Base-by-base conservation (phyloP, 805 yeast species). In the Yarrowia hollandica region DNA sequence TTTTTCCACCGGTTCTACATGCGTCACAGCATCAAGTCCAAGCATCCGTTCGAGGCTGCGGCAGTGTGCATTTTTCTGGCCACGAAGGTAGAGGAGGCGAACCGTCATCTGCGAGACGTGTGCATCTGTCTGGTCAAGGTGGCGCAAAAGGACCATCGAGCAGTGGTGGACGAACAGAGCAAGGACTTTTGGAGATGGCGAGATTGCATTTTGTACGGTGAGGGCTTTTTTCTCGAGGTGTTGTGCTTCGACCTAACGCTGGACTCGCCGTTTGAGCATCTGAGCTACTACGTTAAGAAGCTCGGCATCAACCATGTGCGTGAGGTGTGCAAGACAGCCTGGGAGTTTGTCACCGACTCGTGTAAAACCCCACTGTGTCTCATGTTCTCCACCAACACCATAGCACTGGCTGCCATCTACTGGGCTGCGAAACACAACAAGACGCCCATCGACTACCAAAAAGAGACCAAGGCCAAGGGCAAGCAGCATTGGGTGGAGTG, bases 1-100 rank as follows among this genome's bases (percentile, higher is more conserved):
- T 77, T 72, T 61, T 70, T 81, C 57, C 85, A 81, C 61, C 69
- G 85, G 54, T 81, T 79, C 66, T 82, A 80, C 65, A 75, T 78
- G 76, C 69, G 80, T 23, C 68, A 71, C 57, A 75, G 79, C 31
- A 63, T 80, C 52, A 68, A 69, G 35, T 66, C 71, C 39, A 71
- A 71, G 62, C 84, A 80, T 61, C 75, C 76, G 55, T 82, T 76
- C 62, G 82, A 82, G 60, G 71, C 77, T 7, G 83, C 77, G 0
- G 82, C 81, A 1, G 75, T 82, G 2, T 68, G 79, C 26, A 63
- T 82, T 15, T 81, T 81, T 63, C 68, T 81, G 22, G 83, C 83
- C 4, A 74, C 81, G 58, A 81, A 81, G 61, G 75, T 80, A 7
- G 83, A 81, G 57, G 85, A 81, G 60, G 74, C 81, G 26, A 73